These are phyloP conservation scores for Arthrinium puccinioides DNA, from an alignment of 2,329 filamentous ascomycete genomes.

Conservation along the genomic window DNA sequence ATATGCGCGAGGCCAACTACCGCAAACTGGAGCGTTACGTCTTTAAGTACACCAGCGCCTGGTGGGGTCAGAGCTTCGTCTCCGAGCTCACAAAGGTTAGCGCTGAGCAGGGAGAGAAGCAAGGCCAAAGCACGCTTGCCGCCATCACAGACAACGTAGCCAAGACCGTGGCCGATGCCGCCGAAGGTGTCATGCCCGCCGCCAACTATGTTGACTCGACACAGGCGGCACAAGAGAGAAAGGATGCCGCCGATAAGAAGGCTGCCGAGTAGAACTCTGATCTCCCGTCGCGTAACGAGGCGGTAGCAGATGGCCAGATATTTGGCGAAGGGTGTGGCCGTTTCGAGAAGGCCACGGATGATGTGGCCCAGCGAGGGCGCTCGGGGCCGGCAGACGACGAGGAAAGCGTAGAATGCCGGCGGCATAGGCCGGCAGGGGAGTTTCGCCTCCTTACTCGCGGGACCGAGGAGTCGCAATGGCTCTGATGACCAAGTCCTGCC, in stretches of 20 bases:
- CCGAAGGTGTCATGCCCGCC: neutral
- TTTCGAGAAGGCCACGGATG: no score
- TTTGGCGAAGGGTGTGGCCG: no score
- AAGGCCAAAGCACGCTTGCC: neutral
- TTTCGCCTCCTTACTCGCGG: neutral
- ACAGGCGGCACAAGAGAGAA: neutral
- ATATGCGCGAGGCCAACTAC: slow-evolving; percentile 81
- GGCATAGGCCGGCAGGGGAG: neutral
- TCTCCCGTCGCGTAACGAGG: neutral
- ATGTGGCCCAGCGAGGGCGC: neutral
- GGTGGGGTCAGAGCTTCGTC: slow-evolving; percentile 94
- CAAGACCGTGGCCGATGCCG: slow-evolving; percentile 1
- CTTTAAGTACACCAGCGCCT: slow-evolving; percentile 94
- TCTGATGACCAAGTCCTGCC: no score
- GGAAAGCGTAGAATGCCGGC: no score
- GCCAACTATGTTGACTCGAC: neutral
- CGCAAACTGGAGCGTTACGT: slow-evolving; percentile 91
- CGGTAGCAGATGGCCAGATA: neutral
- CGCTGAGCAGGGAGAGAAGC: slow-evolving; percentile 23
- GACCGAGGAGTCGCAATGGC: slow-evolving; percentile 5
- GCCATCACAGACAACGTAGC: neutral
- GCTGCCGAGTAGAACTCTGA: neutral
- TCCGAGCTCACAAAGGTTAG: slow-evolving; percentile 62
- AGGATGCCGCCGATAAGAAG: slow-evolving; percentile 1
- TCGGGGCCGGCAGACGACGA: neutral